Percentiles rank a stretch among this genome's conserved stretches.
Evolutionary conservation across 768 basidiomycete species (phyloP).

Genomic region (Termitomyces sp.): DNA sequence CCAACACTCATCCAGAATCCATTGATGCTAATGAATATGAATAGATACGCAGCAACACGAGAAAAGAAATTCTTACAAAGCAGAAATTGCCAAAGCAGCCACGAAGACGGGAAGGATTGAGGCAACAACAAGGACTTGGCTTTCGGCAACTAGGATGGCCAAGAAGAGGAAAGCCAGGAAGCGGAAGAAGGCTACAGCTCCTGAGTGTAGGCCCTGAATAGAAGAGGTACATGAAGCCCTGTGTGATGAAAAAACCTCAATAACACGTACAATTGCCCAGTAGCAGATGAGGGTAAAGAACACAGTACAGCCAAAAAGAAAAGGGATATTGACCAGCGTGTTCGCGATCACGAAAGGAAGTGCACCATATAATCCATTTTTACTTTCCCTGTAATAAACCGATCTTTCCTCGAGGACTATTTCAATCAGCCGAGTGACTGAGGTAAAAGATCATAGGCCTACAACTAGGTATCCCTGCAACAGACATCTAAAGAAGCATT

Average conservation of each 20-base stretch:
- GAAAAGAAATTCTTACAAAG: constrained; percentile 27
- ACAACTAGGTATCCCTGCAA: constrained; percentile 56
- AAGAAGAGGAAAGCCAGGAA: constrained; percentile 52
- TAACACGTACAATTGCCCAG: constrained; percentile 38
- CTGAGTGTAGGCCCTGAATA: constrained; percentile 42
- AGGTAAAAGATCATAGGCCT: constrained; percentile 1
- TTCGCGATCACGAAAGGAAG: constrained; percentile 50
- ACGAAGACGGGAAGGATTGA: constrained; percentile 53
- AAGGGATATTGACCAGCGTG: constrained; percentile 48
- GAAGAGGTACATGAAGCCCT: neutral
- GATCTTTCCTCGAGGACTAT: constrained; percentile 53
- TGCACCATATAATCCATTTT: constrained; percentile 53
- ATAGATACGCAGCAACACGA: neutral
- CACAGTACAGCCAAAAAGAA: constrained; percentile 44
- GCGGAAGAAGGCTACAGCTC: constrained; percentile 44
- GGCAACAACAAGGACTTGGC: constrained; percentile 45
- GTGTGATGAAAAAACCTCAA: neutral
- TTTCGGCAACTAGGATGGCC: constrained; percentile 47
- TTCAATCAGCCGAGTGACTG: neutral
- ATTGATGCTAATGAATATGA: constrained; percentile 25
- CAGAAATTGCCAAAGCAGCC: constrained; percentile 49
- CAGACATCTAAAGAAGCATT: constrained; percentile 37
- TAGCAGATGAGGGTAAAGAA: constrained; percentile 47
- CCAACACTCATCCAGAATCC: constrained; percentile 59
- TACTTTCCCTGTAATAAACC: constrained; percentile 50